These are phyloP conservation scores for Chrysoporthe puriensis DNA, from an alignment of 2,329 filamentous ascomycete species.

Conservation along the genomic window DNA sequence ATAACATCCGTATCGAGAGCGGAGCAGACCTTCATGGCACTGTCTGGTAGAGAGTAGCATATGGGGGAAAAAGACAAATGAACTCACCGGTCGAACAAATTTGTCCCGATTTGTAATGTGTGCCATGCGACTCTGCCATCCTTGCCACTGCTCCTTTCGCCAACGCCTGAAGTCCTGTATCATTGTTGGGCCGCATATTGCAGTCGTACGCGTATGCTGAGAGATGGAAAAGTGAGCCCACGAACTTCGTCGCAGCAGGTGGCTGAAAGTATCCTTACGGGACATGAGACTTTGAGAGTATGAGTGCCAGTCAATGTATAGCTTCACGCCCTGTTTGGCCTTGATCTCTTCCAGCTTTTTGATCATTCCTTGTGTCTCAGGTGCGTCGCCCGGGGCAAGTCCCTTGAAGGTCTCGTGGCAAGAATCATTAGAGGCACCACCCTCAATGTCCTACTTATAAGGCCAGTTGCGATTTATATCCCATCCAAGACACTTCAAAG, in stretches of 20 bases:
- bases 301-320: conserved; percentile 49
- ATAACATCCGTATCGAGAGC: background rate
- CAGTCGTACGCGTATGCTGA: conserved; percentile 63
- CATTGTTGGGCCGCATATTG: conserved; percentile 48
- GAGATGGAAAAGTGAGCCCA: background rate
- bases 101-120: conserved; percentile 49
- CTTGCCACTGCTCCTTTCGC: conserved; percentile 53
- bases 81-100: conserved; percentile 50
- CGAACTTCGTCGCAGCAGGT: background rate
- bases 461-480: conserved; percentile 63
- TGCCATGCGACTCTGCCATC: conserved; percentile 49
- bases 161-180: conserved; percentile 52
- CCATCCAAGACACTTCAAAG: conserved; percentile 47
- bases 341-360: conserved; percentile 42
- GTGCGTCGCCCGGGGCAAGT: conserved; percentile 45
- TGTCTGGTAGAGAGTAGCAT: too few species aligned
- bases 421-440: conserved; percentile 55
- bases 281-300: conserved; percentile 54
- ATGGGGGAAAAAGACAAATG: background rate
- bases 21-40: background rate
- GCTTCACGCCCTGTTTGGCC: conserved; percentile 37
- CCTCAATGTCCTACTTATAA: conserved; percentile 54
- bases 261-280: conserved; percentile 24
- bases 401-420: conserved; percentile 56
- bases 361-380: conserved; percentile 51